Evolutionary conservation across 2,329 filamentous ascomycete species (phyloP), one percentile per base, ranked within the genome.

Genomic region (Massarina eburnea): DNA sequence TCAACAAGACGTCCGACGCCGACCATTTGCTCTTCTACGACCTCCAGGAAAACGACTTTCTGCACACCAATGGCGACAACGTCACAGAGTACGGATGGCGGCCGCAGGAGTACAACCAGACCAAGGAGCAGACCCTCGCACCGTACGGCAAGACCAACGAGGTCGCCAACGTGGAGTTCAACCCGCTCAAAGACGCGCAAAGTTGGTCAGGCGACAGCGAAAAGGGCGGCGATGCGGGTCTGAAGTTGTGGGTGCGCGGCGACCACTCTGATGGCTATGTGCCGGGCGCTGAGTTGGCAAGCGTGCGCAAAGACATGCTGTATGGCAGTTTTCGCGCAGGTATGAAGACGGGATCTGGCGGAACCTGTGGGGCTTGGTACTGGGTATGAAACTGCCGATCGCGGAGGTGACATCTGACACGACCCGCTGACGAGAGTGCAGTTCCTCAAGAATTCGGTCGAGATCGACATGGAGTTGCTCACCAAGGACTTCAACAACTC

Each of bases 381-480:
- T 92, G 86, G 83, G 84, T 88, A 70, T 46, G 71, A 17, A 35
- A 33, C 41, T n/a, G 9, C 17, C 29, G n/a, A 27, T 18, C 4
- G 9, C 12, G 14, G 34, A 8, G 1, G 27, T 17, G 4, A n/a
- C 8, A 14, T 1, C 32, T 17, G 4, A n/a, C 8, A 14, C 18
- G 9, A 10, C 17, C 18, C 20, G 17, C 17, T 32, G 9, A 21
- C 39, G 32, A 32, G 7, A 18, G 10, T 8, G 22, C 50, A 89
- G 86, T 91, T 89, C 67, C 82, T 81, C 71, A 89, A 90, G 66
- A 83, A 91, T 67, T 86, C 85, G 1, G 84, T 88, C 61, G 88
- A 91, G 60, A 89, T 91, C 57, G 88, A 91, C 64, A 83, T 91
- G 71, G 88, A 92, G 55, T 88, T 91, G 61, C 77, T 91, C 2